These are phyloP conservation scores for Cladobotryum protrusum DNA, from an alignment of 2,329 filamentous ascomycete genomes.

Conservation along the genomic window DNA sequence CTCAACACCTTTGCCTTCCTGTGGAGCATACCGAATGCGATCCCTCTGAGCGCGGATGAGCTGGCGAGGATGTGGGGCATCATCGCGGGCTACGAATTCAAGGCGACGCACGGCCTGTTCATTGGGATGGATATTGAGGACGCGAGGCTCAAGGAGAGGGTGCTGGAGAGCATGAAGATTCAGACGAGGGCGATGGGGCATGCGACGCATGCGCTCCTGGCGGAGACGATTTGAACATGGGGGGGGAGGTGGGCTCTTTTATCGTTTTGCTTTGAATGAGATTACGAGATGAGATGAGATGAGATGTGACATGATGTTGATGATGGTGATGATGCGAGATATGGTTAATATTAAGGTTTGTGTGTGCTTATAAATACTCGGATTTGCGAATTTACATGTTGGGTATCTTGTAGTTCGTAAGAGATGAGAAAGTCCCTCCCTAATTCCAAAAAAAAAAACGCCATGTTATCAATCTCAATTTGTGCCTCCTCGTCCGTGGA, in stretches of 20 bases:
- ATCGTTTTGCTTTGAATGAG: no score
- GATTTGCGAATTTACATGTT: not conserved
- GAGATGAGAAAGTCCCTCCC: no score
- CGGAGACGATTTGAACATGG: constrained; percentile 14
- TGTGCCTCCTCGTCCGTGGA: no score
- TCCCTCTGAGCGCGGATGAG: constrained; percentile 60
- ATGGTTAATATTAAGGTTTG: not conserved
- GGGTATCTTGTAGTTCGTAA: no score
- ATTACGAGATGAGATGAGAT: not conserved
- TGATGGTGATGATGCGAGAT: not conserved
- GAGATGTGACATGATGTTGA: not conserved
- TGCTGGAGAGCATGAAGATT: constrained; percentile 72
- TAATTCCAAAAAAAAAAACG: no score
- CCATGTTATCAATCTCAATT: no score
- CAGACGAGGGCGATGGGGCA: constrained; percentile 52
- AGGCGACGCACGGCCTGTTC: constrained; percentile 63
- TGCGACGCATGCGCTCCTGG: constrained; percentile 34
- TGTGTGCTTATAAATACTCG: not conserved
- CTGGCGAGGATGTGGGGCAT: constrained; percentile 65
- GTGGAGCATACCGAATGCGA: constrained; percentile 72
- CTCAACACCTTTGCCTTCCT: constrained; percentile 61
- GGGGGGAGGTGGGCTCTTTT: not conserved
- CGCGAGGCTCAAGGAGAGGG: constrained; percentile 51
- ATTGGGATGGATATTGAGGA: constrained; percentile 54
- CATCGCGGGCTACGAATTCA: constrained; percentile 55